Percentiles rank a stretch among this genome's conserved stretches.
Conservation (phyloP, 2,329 filamentous ascomycete genomes). For the Cladosporium sp. region DNA sequence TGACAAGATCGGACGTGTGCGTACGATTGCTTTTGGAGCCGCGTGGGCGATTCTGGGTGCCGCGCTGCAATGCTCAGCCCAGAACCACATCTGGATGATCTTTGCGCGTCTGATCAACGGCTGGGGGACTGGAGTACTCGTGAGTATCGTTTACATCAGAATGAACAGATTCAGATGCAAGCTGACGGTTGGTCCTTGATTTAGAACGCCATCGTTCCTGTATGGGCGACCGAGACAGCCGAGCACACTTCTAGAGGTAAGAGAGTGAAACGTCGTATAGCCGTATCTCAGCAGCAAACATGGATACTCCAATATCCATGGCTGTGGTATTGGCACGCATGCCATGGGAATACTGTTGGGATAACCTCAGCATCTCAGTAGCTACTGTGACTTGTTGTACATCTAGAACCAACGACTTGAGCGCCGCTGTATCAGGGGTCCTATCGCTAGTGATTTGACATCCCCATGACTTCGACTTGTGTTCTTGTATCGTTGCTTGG, state of each 20-base stretch:
- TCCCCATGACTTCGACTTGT: not conserved
- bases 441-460: not conserved
- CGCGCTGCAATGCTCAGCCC: slow-evolving; percentile 63
- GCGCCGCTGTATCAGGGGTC: not conserved
- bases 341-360: not conserved
- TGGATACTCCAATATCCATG: not conserved
- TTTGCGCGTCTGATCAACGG: slow-evolving; percentile 32
- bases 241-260: slow-evolving; percentile 62
- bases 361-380: not conserved
- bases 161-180: not conserved
- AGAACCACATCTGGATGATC: slow-evolving; percentile 67
- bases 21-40: slow-evolving; percentile 61
- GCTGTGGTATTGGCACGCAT: not conserved
- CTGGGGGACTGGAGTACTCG: slow-evolving; percentile 68
- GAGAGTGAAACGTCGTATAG: not conserved
- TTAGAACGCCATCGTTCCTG: slow-evolving; percentile 66
- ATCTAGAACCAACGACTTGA: not conserved
- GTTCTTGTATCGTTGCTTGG: not conserved
- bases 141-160: not conserved
- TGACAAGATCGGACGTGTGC: slow-evolving; percentile 62
- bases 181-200: slow-evolving; percentile 41
- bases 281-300: not conserved
- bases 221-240: slow-evolving; percentile 70
- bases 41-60: slow-evolving; percentile 53
- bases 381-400: not conserved